Conservation (phyloP, 129 eudicot genomes). For the Chrysanthemum makinoi region DNA sequence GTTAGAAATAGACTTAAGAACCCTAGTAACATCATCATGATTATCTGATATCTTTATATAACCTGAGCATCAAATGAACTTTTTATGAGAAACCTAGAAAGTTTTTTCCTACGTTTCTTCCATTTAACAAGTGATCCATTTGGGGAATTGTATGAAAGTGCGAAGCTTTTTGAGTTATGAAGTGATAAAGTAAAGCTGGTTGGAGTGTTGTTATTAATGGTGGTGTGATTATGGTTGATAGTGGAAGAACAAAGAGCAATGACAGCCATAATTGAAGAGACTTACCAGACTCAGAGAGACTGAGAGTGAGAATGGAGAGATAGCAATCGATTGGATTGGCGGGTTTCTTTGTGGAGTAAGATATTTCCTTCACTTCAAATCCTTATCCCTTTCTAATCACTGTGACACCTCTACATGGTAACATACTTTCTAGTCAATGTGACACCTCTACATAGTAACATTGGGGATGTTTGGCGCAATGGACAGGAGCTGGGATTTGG, state of each 20-base stretch:
- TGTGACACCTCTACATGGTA: too few species aligned
- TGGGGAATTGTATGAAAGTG: slow-evolving; percentile 26
- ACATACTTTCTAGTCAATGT: too few species aligned
- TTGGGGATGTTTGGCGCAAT: too few species aligned
- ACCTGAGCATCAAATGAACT: slow-evolving; percentile 31
- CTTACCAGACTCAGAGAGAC: background rate
- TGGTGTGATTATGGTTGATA: slow-evolving; percentile 26
- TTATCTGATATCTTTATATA: slow-evolving; percentile 11
- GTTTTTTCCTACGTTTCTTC: slow-evolving; percentile 57
- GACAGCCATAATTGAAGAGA: slow-evolving; percentile 45
- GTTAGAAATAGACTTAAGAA: slow-evolving; percentile 53
- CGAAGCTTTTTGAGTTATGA: slow-evolving; percentile 1
- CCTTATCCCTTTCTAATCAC: too few species aligned
- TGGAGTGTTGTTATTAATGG: slow-evolving; percentile 11
- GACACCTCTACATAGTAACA: too few species aligned
- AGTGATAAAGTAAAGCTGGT: slow-evolving; percentile 31
- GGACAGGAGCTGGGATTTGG: too few species aligned
- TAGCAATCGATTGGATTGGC: background rate
- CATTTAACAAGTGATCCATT: slow-evolving; percentile 43
- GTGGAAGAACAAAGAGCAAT: slow-evolving; percentile 44
- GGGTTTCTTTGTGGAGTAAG: background rate
- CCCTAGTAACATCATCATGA: slow-evolving; percentile 48
- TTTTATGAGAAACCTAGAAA: slow-evolving; percentile 41
- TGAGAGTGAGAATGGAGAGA: background rate
- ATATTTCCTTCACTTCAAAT: too few species aligned